Base-by-base conservation (phyloP, 2,329 filamentous ascomycete genomes). In the Botrytis aclada region DNA sequence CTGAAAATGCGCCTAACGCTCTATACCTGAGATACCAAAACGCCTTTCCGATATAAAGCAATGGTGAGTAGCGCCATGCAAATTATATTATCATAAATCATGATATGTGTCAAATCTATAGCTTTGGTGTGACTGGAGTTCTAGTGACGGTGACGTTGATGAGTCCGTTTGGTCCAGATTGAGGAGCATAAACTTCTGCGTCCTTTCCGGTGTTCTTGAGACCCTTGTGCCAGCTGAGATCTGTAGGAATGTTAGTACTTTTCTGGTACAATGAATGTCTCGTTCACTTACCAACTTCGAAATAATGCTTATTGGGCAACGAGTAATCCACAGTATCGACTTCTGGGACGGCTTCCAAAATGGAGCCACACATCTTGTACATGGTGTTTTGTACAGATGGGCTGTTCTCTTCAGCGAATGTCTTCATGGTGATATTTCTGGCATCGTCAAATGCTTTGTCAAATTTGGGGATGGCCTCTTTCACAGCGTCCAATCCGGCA, bases 291-390 rank as follows among this genome's bases (percentile, higher is more conserved):
- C 90, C 92, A 82, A 98, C 91, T 84, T 98, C 95, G 81, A 98
- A 98, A 85, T 98, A 98, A 84, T 99, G 96, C 86, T 98, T 98
- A 86, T 99, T 99, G 18, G 96, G 96, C 80, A 99, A 86, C 14
- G 91, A 87, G 82, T 98, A 98, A 78, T 92, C 88, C 60, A 96
- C 93, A 34, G 87, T 86, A 62, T 91, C 88, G 34, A 94, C 88
- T 76, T 90, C 86, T 22, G 94, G 92, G 37, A 90, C 92, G 34
- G 86, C 89, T 14, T 88, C 91, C 70, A 99, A 86, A 77, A 99
- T 97, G 82, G 91, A 86, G 82, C 95, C 92, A 79, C 89, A 90
- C 95, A 99, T 99, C 86, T 98, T 97, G 86, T 98, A 99, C 96
- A 99, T 98, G 74, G 95, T 98, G 79, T 91, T 91, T 85, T 99